Conservation (phyloP, 179 eudicot genomes). For the Beta macrorhiza region DNA sequence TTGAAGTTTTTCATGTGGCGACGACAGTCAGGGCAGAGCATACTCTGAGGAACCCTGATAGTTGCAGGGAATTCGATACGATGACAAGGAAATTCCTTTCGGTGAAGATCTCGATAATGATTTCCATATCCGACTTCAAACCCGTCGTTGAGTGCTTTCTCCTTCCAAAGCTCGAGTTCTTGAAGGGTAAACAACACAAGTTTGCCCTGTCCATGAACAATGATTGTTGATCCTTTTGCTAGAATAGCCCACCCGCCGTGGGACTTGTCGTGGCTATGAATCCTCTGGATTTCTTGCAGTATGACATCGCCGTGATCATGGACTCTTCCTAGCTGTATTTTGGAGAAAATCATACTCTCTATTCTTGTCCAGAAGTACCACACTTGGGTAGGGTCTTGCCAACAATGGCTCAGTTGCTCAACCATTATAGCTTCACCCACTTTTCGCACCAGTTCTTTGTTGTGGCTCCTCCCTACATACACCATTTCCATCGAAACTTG, state of each 20-base stretch:
- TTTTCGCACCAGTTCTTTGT: slow-evolving; percentile 38
- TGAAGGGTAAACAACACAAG: slow-evolving; percentile 29
- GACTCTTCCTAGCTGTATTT: slow-evolving; percentile 45
- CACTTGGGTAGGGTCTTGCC: slow-evolving; percentile 47
- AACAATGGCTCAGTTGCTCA: slow-evolving; percentile 51
- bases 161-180: slow-evolving; percentile 45
- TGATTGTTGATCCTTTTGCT: slow-evolving; percentile 45
- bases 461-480: slow-evolving; percentile 60
- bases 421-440: slow-evolving; percentile 27
- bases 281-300: slow-evolving; percentile 55
- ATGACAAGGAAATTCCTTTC: slow-evolving; percentile 38
- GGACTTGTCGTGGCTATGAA: slow-evolving; percentile 58
- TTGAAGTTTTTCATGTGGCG: slow-evolving; percentile 44
- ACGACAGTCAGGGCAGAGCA: slow-evolving; percentile 68
- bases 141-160: slow-evolving; percentile 29
- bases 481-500: slow-evolving; percentile 52
- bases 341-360: slow-evolving; percentile 71
- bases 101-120: slow-evolving; percentile 31
- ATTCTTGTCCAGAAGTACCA: slow-evolving; percentile 80
- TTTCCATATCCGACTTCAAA: slow-evolving; percentile 28
- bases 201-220: slow-evolving; percentile 43
- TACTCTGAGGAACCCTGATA: slow-evolving; percentile 39
- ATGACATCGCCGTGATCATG: slow-evolving; percentile 40
- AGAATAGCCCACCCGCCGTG: slow-evolving; percentile 61
- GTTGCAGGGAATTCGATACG: slow-evolving; percentile 51